Evolutionary conservation across 352 stramenopile species (phyloP), one percentile per base, ranked within the genome.

Genomic region (Phytophthora capsici): DNA sequence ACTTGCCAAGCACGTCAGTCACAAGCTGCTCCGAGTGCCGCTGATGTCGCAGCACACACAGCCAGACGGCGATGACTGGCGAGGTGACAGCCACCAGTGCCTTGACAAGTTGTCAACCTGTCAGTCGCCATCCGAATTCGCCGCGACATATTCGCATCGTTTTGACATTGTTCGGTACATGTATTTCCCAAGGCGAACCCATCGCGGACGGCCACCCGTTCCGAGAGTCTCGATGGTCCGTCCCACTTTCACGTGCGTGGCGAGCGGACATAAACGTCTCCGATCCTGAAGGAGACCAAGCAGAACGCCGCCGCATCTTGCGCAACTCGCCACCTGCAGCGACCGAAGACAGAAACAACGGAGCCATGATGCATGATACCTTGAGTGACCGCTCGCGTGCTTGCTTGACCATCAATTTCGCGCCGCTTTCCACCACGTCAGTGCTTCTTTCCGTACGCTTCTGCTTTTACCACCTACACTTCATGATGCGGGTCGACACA

Each of bases 261-360:
- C 41, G 19, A 10, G 26, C 34, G 47, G 44, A 61, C 48, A 70
- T 55, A 65, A 45, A 60, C 55, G 62, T 62, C 46, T 38, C 43
- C 43, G 45, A 48, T 66, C 57, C 54, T 71, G 63, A 66, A 71
- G 63, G 26, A 66, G 56, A 54, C 32, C 55, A 51, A 55, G 50
- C 60, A 57, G n/a, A n/a, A n/a, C n/a, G n/a, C n/a, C n/a, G n/a
- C n/a, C n/a, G 51, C 53, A 36, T 44, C 40, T 57, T 55, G 61
- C 50, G 43, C 50, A 52, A 32, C 44, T 48, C 43, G 45, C 46
- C 25, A 50, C n/a, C 26, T 32, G 26, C 26, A 12, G 26, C 3
- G 26, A 10, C 26, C 26, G 26, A 32, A 32, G 46, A 28, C 52
- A 47, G 47, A 66, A 40, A 47, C 26, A 12, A 32, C 5, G 38